These are phyloP conservation scores for Solanum medicagineum DNA, from an alignment of 257 asterid genomes.

Conservation along the genomic window DNA sequence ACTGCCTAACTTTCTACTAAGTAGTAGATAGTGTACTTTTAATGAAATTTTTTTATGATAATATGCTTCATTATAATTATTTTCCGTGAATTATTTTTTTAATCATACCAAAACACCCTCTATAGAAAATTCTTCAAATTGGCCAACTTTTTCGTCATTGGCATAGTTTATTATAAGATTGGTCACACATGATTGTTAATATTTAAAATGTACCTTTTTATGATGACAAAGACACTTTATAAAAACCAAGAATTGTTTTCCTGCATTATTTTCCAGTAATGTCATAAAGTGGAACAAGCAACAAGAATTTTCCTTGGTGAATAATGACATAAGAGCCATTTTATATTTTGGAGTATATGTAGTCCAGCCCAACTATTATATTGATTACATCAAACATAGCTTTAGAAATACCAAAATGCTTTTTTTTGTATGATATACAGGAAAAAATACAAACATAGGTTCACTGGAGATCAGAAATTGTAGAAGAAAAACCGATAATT, in stretches of 20 bases:
- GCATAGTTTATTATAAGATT: background rate
- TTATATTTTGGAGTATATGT: background rate
- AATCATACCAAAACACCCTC: no score
- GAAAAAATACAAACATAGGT: background rate
- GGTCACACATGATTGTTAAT: background rate
- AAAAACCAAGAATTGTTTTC: background rate
- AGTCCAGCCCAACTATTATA: background rate
- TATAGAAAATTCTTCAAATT: background rate
- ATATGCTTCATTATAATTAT: no score
- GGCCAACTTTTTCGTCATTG: background rate
- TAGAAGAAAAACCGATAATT: no score
- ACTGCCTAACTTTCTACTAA: no score
- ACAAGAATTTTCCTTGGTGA: background rate
- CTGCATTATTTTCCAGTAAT: background rate
- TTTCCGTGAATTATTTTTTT: no score
- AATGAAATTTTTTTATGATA: no score
- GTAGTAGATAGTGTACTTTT: no score
- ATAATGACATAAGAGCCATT: background rate
- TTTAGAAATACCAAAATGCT: background rate
- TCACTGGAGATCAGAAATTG: no score
- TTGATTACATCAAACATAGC: background rate
- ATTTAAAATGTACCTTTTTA: background rate
- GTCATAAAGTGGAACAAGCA: background rate
- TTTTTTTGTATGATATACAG: background rate
- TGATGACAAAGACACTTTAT: background rate